Base-by-base conservation (phyloP, 1,139 yeast genomes). In the Pichia sp. region DNA sequence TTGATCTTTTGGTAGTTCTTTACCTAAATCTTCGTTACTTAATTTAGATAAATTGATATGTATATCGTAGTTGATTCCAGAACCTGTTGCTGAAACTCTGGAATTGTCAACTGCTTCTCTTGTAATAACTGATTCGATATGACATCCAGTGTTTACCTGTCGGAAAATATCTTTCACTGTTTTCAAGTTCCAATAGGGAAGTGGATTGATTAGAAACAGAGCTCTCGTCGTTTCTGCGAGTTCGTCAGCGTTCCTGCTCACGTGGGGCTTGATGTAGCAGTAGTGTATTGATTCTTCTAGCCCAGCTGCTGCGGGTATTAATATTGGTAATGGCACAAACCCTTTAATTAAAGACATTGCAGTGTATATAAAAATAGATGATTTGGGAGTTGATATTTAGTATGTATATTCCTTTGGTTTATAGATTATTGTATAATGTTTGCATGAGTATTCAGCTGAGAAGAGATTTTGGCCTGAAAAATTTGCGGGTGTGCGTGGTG, bases 121-220 rank as follows among this genome's bases (percentile, higher is more conserved):
- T 1, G 36, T 30, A 6, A 47, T 46, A 5, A 35, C 33, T 14
- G 43, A 31, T 21, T 42, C 41, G 3, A 44, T 30, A 35, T 37
- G 39, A n/a, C 43, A 32, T 34, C 75, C 82, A 42, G 67, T 74
- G 55, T 78, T 82, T 17, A 81, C 69, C 6, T 70, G 64, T 46
- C 73, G 75, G 53, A 86, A 76, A 39, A 77, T 70, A 43, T 67
- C 68, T 56, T 77, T 81, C 34, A 86, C 59, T 22, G 68, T 66
- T 28, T 69, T 66, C 14, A 73, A 55, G 28, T 71, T 68, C 10
- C 88, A 69, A 45, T 72, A 71, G 23, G 80, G 65, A 3, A 96
- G 96, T 36, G 86, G 64, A 56, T 88, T 88, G 45, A 81, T 77
- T n/a, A 82, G 60, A 60, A 88, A 89, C 15, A 89, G 62, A 11